Evolutionary conservation across 129 eudicot species (phyloP).

Genomic region (Glebionis coronaria): DNA sequence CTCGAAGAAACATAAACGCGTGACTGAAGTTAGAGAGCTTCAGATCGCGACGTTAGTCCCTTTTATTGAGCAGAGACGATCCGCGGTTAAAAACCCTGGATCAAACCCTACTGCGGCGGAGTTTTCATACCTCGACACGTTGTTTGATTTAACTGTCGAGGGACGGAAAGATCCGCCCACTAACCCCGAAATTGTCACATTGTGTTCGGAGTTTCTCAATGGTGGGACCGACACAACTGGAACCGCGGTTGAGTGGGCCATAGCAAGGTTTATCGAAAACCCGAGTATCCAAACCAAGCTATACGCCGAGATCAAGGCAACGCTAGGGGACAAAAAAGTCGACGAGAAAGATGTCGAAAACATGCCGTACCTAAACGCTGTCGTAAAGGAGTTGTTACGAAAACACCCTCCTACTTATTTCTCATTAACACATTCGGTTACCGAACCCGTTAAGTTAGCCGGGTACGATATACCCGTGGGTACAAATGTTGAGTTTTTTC

Average conservation of each 20-base stretch:
- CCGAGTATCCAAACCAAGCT: constrained; percentile 49
- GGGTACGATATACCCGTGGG: constrained; percentile 66
- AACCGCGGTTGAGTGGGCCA: constrained; percentile 85
- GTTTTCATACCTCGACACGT: constrained; percentile 70
- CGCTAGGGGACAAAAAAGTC: constrained; percentile 43
- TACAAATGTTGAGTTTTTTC: constrained; percentile 55
- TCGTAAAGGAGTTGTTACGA: constrained; percentile 62
- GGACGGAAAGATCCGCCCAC: constrained; percentile 50
- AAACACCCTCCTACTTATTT: constrained; percentile 88
- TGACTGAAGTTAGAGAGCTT: constrained; percentile 40
- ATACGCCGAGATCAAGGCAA: constrained; percentile 43
- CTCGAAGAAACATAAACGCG: constrained; percentile 52
- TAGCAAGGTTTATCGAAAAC: constrained; percentile 64
- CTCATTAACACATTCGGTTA: constrained; percentile 57
- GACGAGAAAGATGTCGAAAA: constrained; percentile 62
- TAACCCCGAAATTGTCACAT: constrained; percentile 51
- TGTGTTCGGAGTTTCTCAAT: constrained; percentile 74
- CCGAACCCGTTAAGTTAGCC: constrained; percentile 50
- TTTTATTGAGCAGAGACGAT: constrained; percentile 41
- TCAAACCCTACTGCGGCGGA: constrained; percentile 44
- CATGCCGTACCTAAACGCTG: constrained; percentile 65
- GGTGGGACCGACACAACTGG: constrained; percentile 89
- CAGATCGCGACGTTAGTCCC: constrained; percentile 61
- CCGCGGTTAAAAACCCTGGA: constrained; percentile 37
- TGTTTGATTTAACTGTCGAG: constrained; percentile 54